Evolutionary conservation across 257 asterid species (phyloP).

Genomic region (Fraxinus americana): DNA sequence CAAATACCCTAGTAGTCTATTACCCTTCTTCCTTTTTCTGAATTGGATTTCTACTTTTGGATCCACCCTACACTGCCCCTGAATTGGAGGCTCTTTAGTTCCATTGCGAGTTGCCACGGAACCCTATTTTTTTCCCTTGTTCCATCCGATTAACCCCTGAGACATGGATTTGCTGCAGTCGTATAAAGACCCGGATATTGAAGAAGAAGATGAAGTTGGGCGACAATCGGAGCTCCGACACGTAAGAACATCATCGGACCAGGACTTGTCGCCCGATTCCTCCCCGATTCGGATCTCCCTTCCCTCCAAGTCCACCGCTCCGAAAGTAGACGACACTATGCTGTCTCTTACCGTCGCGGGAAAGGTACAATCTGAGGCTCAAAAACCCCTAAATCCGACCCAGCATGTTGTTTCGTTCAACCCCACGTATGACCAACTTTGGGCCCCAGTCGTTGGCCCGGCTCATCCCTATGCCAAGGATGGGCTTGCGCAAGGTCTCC

Average conservation of each 20-base stretch:
- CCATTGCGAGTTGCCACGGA: not conserved
- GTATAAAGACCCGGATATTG: slow-evolving; percentile 36
- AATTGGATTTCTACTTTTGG: not conserved
- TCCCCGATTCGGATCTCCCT: slow-evolving; percentile 69
- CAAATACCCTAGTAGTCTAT: not conserved
- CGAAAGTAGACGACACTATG: slow-evolving; percentile 88
- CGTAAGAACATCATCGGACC: slow-evolving; percentile 11
- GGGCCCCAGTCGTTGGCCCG: slow-evolving; percentile 95
- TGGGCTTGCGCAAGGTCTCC: slow-evolving; percentile 94
- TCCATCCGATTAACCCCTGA: slow-evolving; percentile 15
- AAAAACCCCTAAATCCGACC: slow-evolving; percentile 82
- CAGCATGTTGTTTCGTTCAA: slow-evolving; percentile 88
- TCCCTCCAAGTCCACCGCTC: slow-evolving; percentile 89
- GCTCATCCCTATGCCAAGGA: slow-evolving; percentile 96
- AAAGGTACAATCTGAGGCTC: slow-evolving; percentile 40
- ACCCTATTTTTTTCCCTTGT: not conserved
- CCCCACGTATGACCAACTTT: slow-evolving; percentile 91
- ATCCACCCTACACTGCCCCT: not conserved
- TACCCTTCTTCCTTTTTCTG: not conserved
- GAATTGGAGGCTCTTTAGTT: no score
- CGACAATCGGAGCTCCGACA: not conserved
- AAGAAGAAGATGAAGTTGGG: slow-evolving; percentile 21
- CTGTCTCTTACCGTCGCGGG: slow-evolving; percentile 84
- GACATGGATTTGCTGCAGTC: slow-evolving; percentile 61
- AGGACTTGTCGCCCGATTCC: slow-evolving; percentile 61